Base-by-base conservation (phyloP, 2,329 filamentous ascomycete species). In the Diplodia intermedia region DNA sequence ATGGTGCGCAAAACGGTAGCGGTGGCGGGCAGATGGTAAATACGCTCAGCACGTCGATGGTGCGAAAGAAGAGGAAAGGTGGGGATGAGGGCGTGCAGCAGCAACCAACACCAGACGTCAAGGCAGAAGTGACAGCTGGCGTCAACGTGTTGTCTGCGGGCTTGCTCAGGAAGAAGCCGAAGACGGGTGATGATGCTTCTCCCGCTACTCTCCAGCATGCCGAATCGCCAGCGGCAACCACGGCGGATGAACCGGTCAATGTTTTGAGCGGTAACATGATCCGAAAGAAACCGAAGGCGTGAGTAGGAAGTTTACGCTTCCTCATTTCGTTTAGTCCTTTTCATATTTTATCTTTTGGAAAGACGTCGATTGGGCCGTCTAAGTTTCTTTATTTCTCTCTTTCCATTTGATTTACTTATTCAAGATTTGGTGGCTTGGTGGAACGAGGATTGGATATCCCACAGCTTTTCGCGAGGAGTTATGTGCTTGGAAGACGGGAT, bases 31-130 rank as follows among this genome's bases (percentile, higher is more conserved):
- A 31, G 26, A 9, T 7, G 26, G 33, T 55, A 18, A 56, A 68
- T 9, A 62, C 23, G 23, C 56, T 74, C 0, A 75, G 72, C 2
- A 69, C 78, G 0, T 72, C 77, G 69, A 73, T 73, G 14, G 76
- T 77, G 54, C 72, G 74, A 62, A 79, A 78, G 74, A 78, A 77
- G 71, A 73, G 76, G 69, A 79, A 77, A 62, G 66, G n/a, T 0
- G 47, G 69, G 14, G 67, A 67, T 31, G 52, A 47, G 40, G 56
- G 43, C n/a, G 50, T 23, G 49, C n/a, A 55, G 50, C 18, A 23
- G 26, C 14, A 12, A 68, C 15, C 23, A 15, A 14, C 14, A 26
- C 20, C 23, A 14, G 23, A 29, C 14, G 50, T 11, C 23, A 29
- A 29, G 23, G 12, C 20, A 9, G 38, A 40, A 18, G 23, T n/a